Base-by-base conservation (phyloP, 2,329 filamentous ascomycete genomes). In the Fusarium zealandicum region DNA sequence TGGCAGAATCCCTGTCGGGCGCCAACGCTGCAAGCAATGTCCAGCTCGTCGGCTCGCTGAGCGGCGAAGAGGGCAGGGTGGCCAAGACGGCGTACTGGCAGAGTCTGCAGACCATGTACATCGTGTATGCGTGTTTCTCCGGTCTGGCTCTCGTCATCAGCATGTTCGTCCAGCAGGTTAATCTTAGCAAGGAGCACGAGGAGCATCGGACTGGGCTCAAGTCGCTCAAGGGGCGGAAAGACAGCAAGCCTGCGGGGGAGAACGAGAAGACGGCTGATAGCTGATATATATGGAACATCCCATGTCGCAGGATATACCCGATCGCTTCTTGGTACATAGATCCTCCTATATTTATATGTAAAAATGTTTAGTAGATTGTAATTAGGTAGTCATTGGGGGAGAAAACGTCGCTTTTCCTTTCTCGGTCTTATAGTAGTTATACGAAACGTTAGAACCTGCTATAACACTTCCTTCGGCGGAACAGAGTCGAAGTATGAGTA, bases 21-120 rank as follows among this genome's bases (percentile, higher is more conserved):
- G 74, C 76, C 59, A 78, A 81, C 51, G 84, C 88, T 30, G 80
- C 84, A 12, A 81, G 88, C 16, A 86, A 83, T 65, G 82, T 87
- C 2, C 76, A 80, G 16, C 66, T 84, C 9, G 81, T 90, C 16
- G 74, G 79, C n/a, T 60, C 67, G 1, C 74, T 90, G 7, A 77
- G 78, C 0, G 72, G 75, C 0, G 70, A 71, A 2, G 75, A 84
- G 41, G 79, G 73, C 2, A 61, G 63, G 9, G 65, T 78, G 2
- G 80, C 78, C 2, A 73, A 76, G 27, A 68, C 62, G 0, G 80
- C 82, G 0, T 85, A 80, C 63, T 80, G 78, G 72, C 72, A 72
- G 33, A 77, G 79, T 43, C 61, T 86, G 57, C 73, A 75, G 41
- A 80, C 76, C 50, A 85, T 87, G 83, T 86, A 78, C 63, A 83